phyloP scores from a whole-genome alignment of 2,329 filamentous ascomycete species.

The Aspergillus tanneri region DNA sequence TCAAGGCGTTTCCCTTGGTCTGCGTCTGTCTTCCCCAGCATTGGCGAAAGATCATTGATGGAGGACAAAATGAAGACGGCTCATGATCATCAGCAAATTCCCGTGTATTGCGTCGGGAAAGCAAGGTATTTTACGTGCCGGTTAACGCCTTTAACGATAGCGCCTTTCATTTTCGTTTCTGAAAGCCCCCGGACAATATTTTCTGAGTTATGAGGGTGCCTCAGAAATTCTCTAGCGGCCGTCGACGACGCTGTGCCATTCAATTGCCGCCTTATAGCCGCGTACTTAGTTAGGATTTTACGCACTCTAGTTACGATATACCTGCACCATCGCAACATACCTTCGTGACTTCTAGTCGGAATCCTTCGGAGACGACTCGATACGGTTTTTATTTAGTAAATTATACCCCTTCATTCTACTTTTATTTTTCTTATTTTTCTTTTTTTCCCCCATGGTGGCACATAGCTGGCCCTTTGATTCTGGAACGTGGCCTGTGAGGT shows the following conservation, averaged over 20 bases:
- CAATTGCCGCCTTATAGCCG: no score
- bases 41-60: constrained; percentile 95
- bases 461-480: neutral
- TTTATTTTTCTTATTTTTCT: constrained; percentile 19
- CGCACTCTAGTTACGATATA: constrained; percentile 12
- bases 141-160: constrained; percentile 41
- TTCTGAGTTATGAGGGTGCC: no score
- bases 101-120: no score
- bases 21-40: constrained; percentile 94
- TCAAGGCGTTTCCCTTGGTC: constrained; percentile 96
- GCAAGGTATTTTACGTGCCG: constrained; percentile 27
- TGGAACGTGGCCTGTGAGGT: neutral
- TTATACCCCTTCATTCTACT: constrained; percentile 31
- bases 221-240: no score
- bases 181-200: no score
- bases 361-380: constrained; percentile 21
- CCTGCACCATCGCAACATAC: neutral
- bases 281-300: no score
- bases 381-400: constrained; percentile 25
- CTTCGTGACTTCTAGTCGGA: neutral
- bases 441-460: constrained; percentile 10
- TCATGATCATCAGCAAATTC: constrained; percentile 16
- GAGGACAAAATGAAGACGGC: constrained; percentile 54
- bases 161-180: constrained; percentile 21
- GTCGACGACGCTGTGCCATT: no score